Percentiles rank a stretch among this genome's conserved stretches.
phyloP scores from a whole-genome alignment of 1,284 basidiomycete genomes.

The Malassezia yamatoensis region DNA sequence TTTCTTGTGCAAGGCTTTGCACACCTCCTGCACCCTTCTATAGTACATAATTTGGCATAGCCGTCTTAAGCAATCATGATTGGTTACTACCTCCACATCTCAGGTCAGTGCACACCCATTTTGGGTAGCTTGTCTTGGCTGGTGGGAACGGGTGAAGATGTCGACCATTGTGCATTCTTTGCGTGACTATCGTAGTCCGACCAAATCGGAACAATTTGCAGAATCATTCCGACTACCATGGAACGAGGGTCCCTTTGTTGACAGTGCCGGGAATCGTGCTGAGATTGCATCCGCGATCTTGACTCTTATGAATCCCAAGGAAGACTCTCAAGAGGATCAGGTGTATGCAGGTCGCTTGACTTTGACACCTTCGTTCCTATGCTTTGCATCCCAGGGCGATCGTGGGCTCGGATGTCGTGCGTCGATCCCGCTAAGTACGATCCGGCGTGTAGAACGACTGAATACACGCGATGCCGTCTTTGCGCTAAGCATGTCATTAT shows the following conservation, averaged over 20 bases:
- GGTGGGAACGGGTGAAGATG: slow-evolving; percentile 19
- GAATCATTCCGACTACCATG: slow-evolving; percentile 36
- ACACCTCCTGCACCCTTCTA: background rate
- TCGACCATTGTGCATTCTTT: slow-evolving; percentile 47
- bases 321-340: slow-evolving; percentile 33
- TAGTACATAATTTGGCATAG: background rate
- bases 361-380: slow-evolving; percentile 77
- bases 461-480: slow-evolving; percentile 63
- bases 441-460: slow-evolving; percentile 79
- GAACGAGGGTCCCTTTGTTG: slow-evolving; percentile 27
- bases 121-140: too few species aligned
- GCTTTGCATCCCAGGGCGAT: slow-evolving; percentile 81
- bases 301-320: slow-evolving; percentile 32
- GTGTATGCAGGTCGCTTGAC: slow-evolving; percentile 63
- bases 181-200: slow-evolving; percentile 44
- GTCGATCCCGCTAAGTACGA: slow-evolving; percentile 80
- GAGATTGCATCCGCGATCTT: slow-evolving; percentile 41
- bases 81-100: background rate
- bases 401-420: slow-evolving; percentile 71
- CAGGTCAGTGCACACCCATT: background rate
- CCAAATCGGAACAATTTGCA: slow-evolving; percentile 34
- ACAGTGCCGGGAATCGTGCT: slow-evolving; percentile 19
- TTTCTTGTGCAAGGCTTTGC: background rate
- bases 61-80: background rate
- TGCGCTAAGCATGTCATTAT: slow-evolving; percentile 81